Base-by-base conservation (phyloP, 148 eudicot species). In the Salicornia ramosissima region DNA sequence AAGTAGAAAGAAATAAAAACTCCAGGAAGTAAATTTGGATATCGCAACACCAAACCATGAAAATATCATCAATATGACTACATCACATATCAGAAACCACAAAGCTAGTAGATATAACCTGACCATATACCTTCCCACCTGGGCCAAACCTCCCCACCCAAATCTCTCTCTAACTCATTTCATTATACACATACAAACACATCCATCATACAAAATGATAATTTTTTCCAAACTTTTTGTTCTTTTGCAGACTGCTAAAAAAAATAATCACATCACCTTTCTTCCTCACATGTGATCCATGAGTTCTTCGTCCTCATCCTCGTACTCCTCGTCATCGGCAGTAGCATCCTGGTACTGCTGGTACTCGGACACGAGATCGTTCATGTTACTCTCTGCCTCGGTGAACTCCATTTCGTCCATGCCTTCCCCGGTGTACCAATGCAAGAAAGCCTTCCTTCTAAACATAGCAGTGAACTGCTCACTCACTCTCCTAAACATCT, bases 341-440 rank as follows among this genome's bases (percentile, higher is more conserved):
- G 91, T 87, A 1, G 89, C 92, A 56, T 88, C 93, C 75, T 88
- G 94, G 80, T 88, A 88, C 81, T 88, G 94, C 82, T 88, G 94
- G 77, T 88, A 88, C 74, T 88, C 94, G 0, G 94, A 84, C 13
- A 88, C 94, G 0, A 88, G 83, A 71, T 88, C 93, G 22, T 88
- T 88, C 93, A 88, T 88, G 71, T 90, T 87, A 78, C 96, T 90
- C 82, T 90, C 96, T 4, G 96, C 96, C 75, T 87, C 90, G 0
- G 96, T 90, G 74, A 90, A 90, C 74, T 90, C 96, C 96, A 90
- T 90, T 80, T 90, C 96, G 1, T 90, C 92, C 96, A 90, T 90
- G 22, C 96, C 96, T 74, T 90, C 96, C 0, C 96, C 96, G 3
- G 90, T 87, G 72, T 90, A 90, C 96, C 96, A 90, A 73, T 90